Conservation (phyloP, 305 asterid genomes). For the Fraxinus floribunda region DNA sequence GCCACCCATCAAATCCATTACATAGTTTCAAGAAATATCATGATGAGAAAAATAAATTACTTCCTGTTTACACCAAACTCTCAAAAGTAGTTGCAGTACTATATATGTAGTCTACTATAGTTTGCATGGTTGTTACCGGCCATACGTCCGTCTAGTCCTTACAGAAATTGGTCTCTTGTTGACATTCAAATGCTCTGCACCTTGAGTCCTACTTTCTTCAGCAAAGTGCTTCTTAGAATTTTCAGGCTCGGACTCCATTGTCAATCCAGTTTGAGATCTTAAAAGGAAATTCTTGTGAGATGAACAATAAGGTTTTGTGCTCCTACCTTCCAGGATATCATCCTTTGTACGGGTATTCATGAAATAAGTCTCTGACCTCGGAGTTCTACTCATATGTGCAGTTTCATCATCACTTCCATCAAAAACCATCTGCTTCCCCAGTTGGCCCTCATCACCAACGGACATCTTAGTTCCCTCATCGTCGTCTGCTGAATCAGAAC, state of each 20-base stretch:
- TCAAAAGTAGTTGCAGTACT: neutral
- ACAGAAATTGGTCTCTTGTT: slow-evolving; percentile 53
- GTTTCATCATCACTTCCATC: slow-evolving; percentile 48
- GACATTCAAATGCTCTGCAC: slow-evolving; percentile 32
- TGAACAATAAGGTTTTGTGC: slow-evolving; percentile 14
- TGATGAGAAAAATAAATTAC: neutral
- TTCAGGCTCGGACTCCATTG: neutral
- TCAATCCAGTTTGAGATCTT: neutral
- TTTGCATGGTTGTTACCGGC: slow-evolving; percentile 20
- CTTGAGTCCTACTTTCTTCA: slow-evolving; percentile 10
- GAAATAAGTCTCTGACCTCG: neutral
- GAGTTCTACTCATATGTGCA: slow-evolving; percentile 15
- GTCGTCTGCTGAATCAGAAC: slow-evolving; percentile 47
- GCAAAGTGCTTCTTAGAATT: neutral
- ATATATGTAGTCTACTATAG: neutral
- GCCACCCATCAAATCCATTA: slow-evolving; percentile 13
- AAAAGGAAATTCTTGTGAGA: slow-evolving; percentile 12
- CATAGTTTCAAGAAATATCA: neutral
- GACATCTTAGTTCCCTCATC: slow-evolving; percentile 10
- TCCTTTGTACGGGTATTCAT: neutral
- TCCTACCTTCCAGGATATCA: slow-evolving; percentile 12
- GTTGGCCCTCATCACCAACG: slow-evolving; percentile 20
- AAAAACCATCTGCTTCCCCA: slow-evolving; percentile 18
- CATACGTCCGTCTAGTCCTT: slow-evolving; percentile 40
- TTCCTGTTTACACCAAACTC: slow-evolving; percentile 13